Evolutionary conservation across 306 rosid species (phyloP), one percentile per base, ranked within the genome.

Genomic region (Quercus parvula): DNA sequence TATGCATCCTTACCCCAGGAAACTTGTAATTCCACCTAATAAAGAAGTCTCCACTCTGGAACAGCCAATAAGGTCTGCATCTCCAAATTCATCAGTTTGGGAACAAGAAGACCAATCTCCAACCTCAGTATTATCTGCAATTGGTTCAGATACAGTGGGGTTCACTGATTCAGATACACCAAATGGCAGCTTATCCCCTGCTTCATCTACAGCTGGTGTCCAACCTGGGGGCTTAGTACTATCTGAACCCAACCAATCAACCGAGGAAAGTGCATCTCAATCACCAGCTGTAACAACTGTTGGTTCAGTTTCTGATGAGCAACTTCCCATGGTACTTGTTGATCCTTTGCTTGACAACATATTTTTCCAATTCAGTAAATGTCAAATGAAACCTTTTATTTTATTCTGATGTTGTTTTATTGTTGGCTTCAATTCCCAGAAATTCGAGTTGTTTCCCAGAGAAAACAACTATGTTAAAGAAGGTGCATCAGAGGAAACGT

Each of bases 1-100:
- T 9, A 86, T 70, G 81, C 97, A 88, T 87, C 97, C 98, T 78
- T 94, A 94, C 80, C 98, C 98, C 11, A 92, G 97, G 15, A 94
- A 94, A 76, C 86, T 80, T 76, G 89, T 80, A 2, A 84, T 84
- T 63, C 86, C 73, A 0, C 44, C 73, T 28, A 81, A 28, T n/a
- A 87, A 75, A 14, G 87, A 83, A 61, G 49, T 56, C 77, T 75
- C 80, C 20, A 57, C 66, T 74, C 49, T 56, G 57, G 87, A 88
- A 61, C 88, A 83, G 75, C 77, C 88, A 56, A 31, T 76, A 68
- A 84, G 82, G 87, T 80, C 89, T 75, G 38, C 55, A 61, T 87
- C 98, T 73, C 84, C 83, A 4, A 87, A 81, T 56, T 74, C 87
- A 38, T 85, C 83, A 5, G 85, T 85, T 77, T 86, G 80, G 3